Base-by-base conservation (phyloP, 345 rosid species). In the Gynandropsis gynandra region DNA sequence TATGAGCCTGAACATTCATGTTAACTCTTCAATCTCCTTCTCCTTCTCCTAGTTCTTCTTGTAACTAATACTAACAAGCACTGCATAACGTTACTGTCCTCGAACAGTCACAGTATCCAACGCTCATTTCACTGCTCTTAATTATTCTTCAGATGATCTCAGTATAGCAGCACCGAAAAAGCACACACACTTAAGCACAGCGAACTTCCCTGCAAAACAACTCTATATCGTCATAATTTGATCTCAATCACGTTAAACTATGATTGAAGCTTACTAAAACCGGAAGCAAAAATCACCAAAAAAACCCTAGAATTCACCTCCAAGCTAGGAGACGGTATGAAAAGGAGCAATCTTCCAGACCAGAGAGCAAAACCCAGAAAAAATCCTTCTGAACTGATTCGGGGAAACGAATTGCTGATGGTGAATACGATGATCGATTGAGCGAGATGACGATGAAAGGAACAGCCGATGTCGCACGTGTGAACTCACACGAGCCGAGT, bases 1-100 rank as follows among this genome's bases (percentile, higher is more conserved):
- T 52, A 69, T 76, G 92, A 10, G 92, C 61, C 64, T 66, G 92
- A 65, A 73, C 81, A 73, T 85, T 80, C 95, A 83, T 83, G 33
- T 57, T 52, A 64, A 8, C 13, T 58, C 68, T 58, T 68, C 16
- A 67, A 53, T 56, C 61, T 46, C 49, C 62, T 36, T 34, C 75
- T 54, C 59, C 67, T 72, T 51, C 39, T 42, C 31, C 73, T 52
- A 35, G 10, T 58, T 65, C 69, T 64, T 61, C 42, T 54, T 1
- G 61, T 53, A 41, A 70, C 42, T 31, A 56, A 43, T 63, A 63
- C 40, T 35, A 67, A 59, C 58, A 63, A 44, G 34, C 16, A 58
- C 50, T 21, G 74, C 79, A 67, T 71, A 75, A 67, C 69, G 67
- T 20, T 54, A 40, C 61, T 7, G 49, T 63, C 10, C 53, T 52